phyloP scores from a whole-genome alignment of 345 rosid species.

The Conringia planisiliqua region DNA sequence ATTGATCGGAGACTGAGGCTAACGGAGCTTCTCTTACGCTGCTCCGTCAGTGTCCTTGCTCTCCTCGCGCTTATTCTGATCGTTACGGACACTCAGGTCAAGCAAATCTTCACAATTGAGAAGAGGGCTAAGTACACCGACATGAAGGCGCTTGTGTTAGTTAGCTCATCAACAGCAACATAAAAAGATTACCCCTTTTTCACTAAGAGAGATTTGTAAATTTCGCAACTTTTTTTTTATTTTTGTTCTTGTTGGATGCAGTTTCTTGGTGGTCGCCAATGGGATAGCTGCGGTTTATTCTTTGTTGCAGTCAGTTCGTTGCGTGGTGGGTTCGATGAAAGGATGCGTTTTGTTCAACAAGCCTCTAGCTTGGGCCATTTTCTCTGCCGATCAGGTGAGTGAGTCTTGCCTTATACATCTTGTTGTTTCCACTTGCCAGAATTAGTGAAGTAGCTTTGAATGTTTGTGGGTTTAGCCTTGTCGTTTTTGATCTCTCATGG shows the following conservation, averaged over 20 bases:
- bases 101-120: constrained; percentile 62
- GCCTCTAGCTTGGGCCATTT: constrained; percentile 82
- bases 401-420: background rate
- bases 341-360: constrained; percentile 67
- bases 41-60: constrained; percentile 53
- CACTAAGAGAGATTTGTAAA: background rate
- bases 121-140: constrained; percentile 78
- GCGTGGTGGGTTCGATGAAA: constrained; percentile 54
- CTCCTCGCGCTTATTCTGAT: constrained; percentile 61
- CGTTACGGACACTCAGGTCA: constrained; percentile 69
- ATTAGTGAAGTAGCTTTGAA: background rate
- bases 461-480: background rate
- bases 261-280: constrained; percentile 76
- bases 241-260: constrained; percentile 23
- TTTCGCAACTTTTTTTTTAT: background rate
- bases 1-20: constrained; percentile 64
- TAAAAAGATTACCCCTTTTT: background rate
- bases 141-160: constrained; percentile 95
- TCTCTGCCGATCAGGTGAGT: constrained; percentile 85
- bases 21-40: constrained; percentile 74
- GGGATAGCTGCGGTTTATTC: constrained; percentile 77
- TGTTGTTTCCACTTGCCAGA: background rate
- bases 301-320: constrained; percentile 65
- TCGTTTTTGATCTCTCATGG: constrained; percentile 4
- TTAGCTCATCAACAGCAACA: background rate